Evolutionary conservation across 164 flowering plant species (phyloP), one percentile per base, ranked within the genome.

Genomic region (Liquidambar formosana): DNA sequence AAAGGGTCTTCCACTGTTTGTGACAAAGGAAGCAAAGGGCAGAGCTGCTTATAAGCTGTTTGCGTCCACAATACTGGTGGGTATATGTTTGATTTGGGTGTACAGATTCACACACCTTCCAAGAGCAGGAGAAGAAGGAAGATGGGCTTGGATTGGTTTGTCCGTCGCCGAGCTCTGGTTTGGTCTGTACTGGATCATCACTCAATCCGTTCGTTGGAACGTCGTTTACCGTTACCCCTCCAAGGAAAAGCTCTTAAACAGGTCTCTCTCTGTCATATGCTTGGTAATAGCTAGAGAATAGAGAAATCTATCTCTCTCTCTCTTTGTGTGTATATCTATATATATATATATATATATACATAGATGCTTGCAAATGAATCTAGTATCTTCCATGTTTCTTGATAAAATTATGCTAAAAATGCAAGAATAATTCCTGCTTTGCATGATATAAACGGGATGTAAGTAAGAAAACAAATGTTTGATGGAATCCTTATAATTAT

Each of bases 221-320:
- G 71, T 66, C 44, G 62, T 73, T 33, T 58, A 43, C 46, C 76
- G 66, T 5, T 52, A 21, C 6, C 73, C 84, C 25, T 81, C 70
- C 71, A 73, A 68, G 69, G 43, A 75, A 70, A 67, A 66, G 48
- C 87, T 88, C 76, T 63, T 73, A 0, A 62, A 43, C 38, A 83
- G 91, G 86, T 83, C 0, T 19, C 23, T 61, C 26, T 23, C 60
- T 10, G 19, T n/a, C n/a, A n/a, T n/a, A n/a, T n/a, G n/a, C n/a
- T n/a, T n/a, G n/a, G n/a, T n/a, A n/a, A n/a, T n/a, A n/a, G n/a
- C n/a, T n/a, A n/a, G n/a, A n/a, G n/a, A n/a, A n/a, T n/a, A n/a
- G n/a, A n/a, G n/a, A n/a, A n/a, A n/a, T n/a, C n/a, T 44, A 21
- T 19, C 19, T 10, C 51, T 4, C 5, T n/a, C 14, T 67, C 49